Base-by-base conservation (phyloP, 495 filamentous ascomycete genomes). In the Monascus purpureus region DNA sequence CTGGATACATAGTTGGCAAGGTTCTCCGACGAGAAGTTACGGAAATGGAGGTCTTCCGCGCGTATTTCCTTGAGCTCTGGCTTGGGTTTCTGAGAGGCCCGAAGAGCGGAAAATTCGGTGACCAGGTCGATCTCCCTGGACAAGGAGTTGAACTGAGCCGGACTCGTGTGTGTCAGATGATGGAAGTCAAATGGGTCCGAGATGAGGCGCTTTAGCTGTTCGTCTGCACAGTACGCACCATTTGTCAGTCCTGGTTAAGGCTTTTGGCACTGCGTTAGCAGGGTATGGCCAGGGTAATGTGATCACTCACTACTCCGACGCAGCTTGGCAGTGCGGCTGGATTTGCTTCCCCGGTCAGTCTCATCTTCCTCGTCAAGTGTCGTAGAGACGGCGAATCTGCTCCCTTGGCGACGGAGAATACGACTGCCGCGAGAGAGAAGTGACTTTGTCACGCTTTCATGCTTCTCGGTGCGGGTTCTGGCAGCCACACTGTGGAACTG, bases 101-200 rank as follows among this genome's bases (percentile, higher is more conserved):
- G 70, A 35, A 81, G 68, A 9, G 73, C 68, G 24, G 72, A 74
- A 48, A 77, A 79, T 42, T 80, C 72, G 2, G 73, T 70, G 11
- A 73, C 65, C 16, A 83, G 57, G 18, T 86, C 72, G 31, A 65
- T 61, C 31, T 73, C 64, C 23, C 67, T 68, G 8, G 67, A 47
- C 18, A 83, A 41, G 8, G 62, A 59, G 9, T 74, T 62, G 28
- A 82, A 64, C 34, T 80, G 70, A 9, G 75, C 57, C 14, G 68
- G 73, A 23, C 69, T 70, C 11, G 78, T 83, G 48, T 92, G 82
- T 15, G 79, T 80, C 28, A 93, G 55, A 52, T 93, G 85, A 41
- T 87, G 82, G 45, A 93, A 93, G 52, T 87, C 80, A 53, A 80
- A 93, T 4, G 85, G 85, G 14, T 70, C 73, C 0, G 85, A 93